Conservation (phyloP, 768 basidiomycete genomes). For the Pulveroboletus sp. region DNA sequence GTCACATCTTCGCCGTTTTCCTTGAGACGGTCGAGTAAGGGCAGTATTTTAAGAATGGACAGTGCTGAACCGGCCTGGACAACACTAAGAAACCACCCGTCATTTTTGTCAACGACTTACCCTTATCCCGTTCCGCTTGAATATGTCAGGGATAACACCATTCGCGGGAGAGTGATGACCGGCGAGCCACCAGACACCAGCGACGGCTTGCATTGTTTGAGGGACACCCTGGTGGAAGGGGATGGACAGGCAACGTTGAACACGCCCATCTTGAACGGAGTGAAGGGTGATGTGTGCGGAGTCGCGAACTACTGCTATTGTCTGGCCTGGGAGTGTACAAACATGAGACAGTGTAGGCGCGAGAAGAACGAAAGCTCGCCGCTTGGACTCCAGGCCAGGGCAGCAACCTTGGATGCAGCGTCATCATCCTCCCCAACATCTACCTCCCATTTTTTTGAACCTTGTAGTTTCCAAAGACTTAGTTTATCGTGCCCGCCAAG, state of each 20-base stretch:
- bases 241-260: constrained; percentile 47
- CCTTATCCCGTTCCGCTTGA: constrained; percentile 62
- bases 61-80: constrained; percentile 74
- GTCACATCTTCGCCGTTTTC: constrained; percentile 66
- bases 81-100: constrained; percentile 3
- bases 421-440: constrained; percentile 53
- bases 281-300: constrained; percentile 68
- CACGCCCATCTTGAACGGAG: constrained; percentile 74
- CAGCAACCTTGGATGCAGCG: constrained; percentile 47
- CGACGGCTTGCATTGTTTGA: constrained; percentile 31
- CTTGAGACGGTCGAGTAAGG: constrained; percentile 66
- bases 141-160: constrained; percentile 68
- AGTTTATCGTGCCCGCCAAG: constrained; percentile 67
- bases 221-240: constrained; percentile 11
- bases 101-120: constrained; percentile 38
- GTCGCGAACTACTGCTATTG: constrained; percentile 68
- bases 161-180: constrained; percentile 40
- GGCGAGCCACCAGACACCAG: constrained; percentile 73
- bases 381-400: constrained; percentile 79
- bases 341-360: constrained; percentile 1
- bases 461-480: constrained; percentile 79
- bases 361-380: constrained; percentile 42
- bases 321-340: constrained; percentile 47
- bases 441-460: constrained; percentile 80
- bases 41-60: constrained; percentile 64